These are phyloP conservation scores for Podospora conica DNA, from an alignment of 495 filamentous ascomycete species.

Conservation along the genomic window DNA sequence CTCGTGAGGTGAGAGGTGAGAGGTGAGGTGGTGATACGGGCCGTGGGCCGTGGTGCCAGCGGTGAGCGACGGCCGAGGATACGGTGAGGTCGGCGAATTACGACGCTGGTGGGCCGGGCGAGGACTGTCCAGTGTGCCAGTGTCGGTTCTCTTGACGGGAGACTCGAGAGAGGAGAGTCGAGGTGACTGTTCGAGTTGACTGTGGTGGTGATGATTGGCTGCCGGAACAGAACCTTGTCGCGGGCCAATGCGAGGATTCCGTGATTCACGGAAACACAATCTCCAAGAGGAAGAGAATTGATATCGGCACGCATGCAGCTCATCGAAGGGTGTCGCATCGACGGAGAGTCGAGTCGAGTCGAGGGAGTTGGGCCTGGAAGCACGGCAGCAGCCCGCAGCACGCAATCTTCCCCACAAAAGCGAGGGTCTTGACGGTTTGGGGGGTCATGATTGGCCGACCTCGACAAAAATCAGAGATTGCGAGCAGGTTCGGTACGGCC, in stretches of 20 bases:
- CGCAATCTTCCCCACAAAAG: not conserved
- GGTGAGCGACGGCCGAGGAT: not conserved
- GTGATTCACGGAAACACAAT: slow-evolving; percentile 20
- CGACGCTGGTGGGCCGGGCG: not conserved
- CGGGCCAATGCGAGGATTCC: slow-evolving; percentile 20
- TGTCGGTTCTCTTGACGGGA: no score
- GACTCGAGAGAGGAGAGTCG: no score
- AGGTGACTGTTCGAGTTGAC: not conserved
- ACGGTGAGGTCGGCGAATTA: not conserved
- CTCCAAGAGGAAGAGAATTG: slow-evolving; percentile 4
- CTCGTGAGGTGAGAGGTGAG: not conserved
- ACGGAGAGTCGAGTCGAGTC: not conserved
- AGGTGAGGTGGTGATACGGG: not conserved
- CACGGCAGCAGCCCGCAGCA: not conserved
- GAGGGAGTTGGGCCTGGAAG: not conserved
- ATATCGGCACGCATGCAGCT: slow-evolving; percentile 11
- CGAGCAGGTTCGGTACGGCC: not conserved
- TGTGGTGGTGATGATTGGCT: not conserved
- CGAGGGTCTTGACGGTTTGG: not conserved
- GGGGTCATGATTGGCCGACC: not conserved
- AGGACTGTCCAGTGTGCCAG: no score
- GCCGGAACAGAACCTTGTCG: not conserved
- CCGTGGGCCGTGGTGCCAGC: not conserved
- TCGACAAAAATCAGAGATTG: not conserved
- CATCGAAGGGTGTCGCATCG: slow-evolving; percentile 3